These are phyloP conservation scores for Hortiboletus flavorubellus DNA, from an alignment of 768 basidiomycete species.

Conservation along the genomic window DNA sequence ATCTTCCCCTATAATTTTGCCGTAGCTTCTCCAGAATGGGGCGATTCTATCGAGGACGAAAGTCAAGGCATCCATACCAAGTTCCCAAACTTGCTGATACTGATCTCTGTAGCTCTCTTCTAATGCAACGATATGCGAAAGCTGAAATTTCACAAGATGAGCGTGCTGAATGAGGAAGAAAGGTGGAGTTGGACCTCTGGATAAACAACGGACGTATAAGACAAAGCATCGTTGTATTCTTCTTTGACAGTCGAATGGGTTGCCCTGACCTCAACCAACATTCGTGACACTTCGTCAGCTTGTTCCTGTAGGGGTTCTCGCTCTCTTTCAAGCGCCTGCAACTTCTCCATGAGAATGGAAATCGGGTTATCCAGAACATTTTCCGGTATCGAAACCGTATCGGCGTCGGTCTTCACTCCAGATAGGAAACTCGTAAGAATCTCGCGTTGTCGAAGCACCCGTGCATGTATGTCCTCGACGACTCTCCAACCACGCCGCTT, in stretches of 20 bases:
- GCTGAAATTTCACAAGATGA: constrained; percentile 35
- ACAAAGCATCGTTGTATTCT: constrained; percentile 61
- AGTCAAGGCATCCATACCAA: constrained; percentile 75
- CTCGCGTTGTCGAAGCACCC: constrained; percentile 59
- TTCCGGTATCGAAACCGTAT: constrained; percentile 19
- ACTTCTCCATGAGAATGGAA: constrained; percentile 42
- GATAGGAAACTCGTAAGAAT: constrained; percentile 48
- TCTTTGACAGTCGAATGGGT: constrained; percentile 56
- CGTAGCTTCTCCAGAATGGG: constrained; percentile 79
- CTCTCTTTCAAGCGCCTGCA: constrained; percentile 49
- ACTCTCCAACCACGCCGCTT: constrained; percentile 63
- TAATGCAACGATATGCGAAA: constrained; percentile 64
- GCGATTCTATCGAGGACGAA: constrained; percentile 73
- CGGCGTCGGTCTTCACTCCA: not conserved
- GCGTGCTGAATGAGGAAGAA: not conserved
- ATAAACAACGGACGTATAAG: constrained; percentile 72
- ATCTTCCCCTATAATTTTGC: constrained; percentile 78
- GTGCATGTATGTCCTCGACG: constrained; percentile 70
- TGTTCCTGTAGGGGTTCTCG: constrained; percentile 43
- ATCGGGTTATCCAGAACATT: constrained; percentile 57
- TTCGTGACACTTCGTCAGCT: constrained; percentile 47
- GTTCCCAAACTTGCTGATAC: constrained; percentile 79
- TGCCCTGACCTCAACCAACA: constrained; percentile 51
- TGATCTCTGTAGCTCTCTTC: constrained; percentile 80
- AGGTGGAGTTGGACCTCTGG: constrained; percentile 54